Evolutionary conservation across 2,329 filamentous ascomycete species (phyloP).

Genomic region (Alternaria sp.): DNA sequence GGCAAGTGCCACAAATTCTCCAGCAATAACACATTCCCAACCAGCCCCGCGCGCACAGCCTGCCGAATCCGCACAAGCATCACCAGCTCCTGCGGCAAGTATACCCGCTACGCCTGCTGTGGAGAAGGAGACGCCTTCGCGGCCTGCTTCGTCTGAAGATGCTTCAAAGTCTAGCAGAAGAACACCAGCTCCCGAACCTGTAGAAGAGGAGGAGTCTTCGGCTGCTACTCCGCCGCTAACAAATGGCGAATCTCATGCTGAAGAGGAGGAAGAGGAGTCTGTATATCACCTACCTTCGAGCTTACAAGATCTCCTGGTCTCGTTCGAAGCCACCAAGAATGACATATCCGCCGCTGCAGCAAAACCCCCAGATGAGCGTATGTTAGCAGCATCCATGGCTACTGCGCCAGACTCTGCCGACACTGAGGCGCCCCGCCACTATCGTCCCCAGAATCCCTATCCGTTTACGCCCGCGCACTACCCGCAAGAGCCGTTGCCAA

Average conservation of each 20-base stretch:
- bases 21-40: conserved; percentile 53
- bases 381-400: conserved; percentile 78
- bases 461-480: conserved; percentile 80
- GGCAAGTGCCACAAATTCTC: conserved; percentile 66
- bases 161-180: conserved; percentile 38
- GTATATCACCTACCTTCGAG: conserved; percentile 92
- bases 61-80: conserved; percentile 53
- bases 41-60: conserved; percentile 52
- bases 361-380: conserved; percentile 71
- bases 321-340: conserved; percentile 84
- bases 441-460: conserved; percentile 82
- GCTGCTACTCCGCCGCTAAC: conserved; percentile 54
- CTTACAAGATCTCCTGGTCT: conserved; percentile 87
- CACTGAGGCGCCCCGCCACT: conserved; percentile 81
- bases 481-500: conserved; percentile 87
- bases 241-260: conserved; percentile 63
- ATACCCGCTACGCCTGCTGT: conserved; percentile 58
- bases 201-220: conserved; percentile 47
- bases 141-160: conserved; percentile 44
- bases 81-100: conserved; percentile 58
- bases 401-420: conserved; percentile 79
- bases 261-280: conserved; percentile 73
- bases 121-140: conserved; percentile 54
- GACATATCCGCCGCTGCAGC: conserved; percentile 67
- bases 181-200: conserved; percentile 41